phyloP scores from a whole-genome alignment of 169 alveolate species.

The Plasmodium adleri region DNA sequence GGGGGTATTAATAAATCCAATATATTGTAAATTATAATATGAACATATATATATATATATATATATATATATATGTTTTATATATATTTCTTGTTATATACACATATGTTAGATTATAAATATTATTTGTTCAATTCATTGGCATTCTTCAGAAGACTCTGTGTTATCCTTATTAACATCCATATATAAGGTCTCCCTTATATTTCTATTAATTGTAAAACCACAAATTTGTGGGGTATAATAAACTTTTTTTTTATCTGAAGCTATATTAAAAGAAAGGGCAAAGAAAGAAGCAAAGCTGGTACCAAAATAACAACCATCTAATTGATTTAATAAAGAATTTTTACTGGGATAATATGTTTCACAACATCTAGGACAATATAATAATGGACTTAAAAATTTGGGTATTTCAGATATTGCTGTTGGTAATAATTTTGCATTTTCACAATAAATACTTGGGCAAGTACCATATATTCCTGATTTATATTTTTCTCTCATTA shows the following conservation, averaged over 20 bases:
- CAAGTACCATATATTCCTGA: constrained; percentile 91
- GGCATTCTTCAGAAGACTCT: constrained; percentile 64
- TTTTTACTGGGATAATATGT: constrained; percentile 87
- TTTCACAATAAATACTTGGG: constrained; percentile 91
- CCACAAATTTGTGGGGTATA: constrained; percentile 72
- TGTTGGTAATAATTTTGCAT: constrained; percentile 90
- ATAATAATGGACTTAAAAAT: constrained; percentile 91
- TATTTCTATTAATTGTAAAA: constrained; percentile 55
- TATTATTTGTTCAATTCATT: background rate
- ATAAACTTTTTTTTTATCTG: constrained; percentile 60
- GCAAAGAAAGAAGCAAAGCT: constrained; percentile 92
- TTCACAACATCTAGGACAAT: constrained; percentile 93
- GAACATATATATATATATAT: background rate
- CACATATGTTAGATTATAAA: too few relatives aligned
- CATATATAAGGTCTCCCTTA: constrained; percentile 38
- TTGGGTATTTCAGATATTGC: constrained; percentile 93
- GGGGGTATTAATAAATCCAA: too few relatives aligned
- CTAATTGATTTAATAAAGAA: constrained; percentile 86
- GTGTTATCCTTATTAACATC: constrained; percentile 57
- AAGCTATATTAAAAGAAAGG: constrained; percentile 64
- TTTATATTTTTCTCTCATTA: constrained; percentile 91
- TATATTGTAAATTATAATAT: background rate
- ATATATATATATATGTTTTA: too few relatives aligned
- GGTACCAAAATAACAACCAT: constrained; percentile 95
- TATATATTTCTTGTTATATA: too few relatives aligned